phyloP scores from a whole-genome alignment of 73 alveolate species.

The Urostyla sp. region DNA sequence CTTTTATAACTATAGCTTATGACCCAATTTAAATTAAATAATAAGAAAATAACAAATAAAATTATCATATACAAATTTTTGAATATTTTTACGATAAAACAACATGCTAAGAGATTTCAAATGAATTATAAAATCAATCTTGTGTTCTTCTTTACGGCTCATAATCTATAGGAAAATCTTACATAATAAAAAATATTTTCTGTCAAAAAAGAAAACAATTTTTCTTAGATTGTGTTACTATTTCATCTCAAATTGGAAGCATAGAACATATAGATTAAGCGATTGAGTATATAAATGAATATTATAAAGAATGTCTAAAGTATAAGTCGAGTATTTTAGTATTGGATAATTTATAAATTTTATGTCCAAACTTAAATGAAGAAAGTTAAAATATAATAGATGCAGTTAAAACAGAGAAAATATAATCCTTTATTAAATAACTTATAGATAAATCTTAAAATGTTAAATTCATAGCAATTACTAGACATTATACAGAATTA shows the following conservation, averaged over 20 bases:
- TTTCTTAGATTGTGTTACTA: slow-evolving; percentile 25
- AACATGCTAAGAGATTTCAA: too few species aligned
- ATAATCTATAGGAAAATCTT: slow-evolving; percentile 26
- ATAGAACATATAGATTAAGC: slow-evolving; percentile 8
- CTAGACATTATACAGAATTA: slow-evolving; percentile 28
- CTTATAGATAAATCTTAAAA: slow-evolving; percentile 20
- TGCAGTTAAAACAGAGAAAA: slow-evolving; percentile 7
- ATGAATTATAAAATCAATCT: too few species aligned
- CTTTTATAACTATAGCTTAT: neutral
- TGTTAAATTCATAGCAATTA: slow-evolving; percentile 26
- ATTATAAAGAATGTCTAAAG: neutral
- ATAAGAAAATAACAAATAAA: neutral
- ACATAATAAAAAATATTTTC: neutral
- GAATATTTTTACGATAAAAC: neutral
- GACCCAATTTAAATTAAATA: neutral
- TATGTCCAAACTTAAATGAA: slow-evolving; percentile 10
- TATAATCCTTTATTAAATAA: neutral
- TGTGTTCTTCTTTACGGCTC: slow-evolving; percentile 40
- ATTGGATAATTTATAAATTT: slow-evolving; percentile 23
- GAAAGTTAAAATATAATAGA: slow-evolving; percentile 24
- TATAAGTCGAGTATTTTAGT: slow-evolving; percentile 4
- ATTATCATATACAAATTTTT: neutral
- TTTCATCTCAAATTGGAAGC: neutral
- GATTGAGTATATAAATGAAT: slow-evolving; percentile 11
- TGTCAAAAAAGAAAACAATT: neutral